A percentile compares a stretch with the other conserved stretches of the same genome.
phyloP scores from a whole-genome alignment of 23 red algal species.

The Cyanidioschyzon merolae region DNA sequence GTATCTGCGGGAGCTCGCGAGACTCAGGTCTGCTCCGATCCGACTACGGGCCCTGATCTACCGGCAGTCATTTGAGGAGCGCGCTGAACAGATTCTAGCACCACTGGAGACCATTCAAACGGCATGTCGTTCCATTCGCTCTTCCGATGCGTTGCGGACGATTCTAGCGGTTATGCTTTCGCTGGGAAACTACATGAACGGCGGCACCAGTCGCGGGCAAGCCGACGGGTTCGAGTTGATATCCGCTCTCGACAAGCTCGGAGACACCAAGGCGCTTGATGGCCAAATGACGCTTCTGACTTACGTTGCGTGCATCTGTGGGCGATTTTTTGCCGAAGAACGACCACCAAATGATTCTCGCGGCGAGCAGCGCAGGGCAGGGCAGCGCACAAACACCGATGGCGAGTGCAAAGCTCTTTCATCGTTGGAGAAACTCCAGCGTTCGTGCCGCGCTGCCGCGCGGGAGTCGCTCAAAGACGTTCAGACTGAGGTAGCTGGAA shows the following conservation, averaged over 20 bases:
- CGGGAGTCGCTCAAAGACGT: background rate
- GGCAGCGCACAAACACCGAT: background rate
- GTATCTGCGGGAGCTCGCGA: conserved; percentile 5
- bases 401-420: background rate
- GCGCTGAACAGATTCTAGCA: conserved; percentile 5
- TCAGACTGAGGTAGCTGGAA: background rate
- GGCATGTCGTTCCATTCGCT: background rate
- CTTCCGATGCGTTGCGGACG: conserved; percentile 16
- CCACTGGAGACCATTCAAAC: background rate
- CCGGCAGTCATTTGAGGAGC: conserved; percentile 14
- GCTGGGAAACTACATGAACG: conserved; percentile 90
- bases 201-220: conserved; percentile 69
- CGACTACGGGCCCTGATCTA: conserved; percentile 6
- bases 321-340: background rate
- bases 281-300: conserved; percentile 6
- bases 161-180: conserved; percentile 63
- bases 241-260: conserved; percentile 2
- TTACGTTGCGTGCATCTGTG: background rate
- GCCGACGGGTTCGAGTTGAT: conserved; percentile 83
- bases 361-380: background rate
- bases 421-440: background rate
- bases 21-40: background rate
- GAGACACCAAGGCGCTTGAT: conserved; percentile 13
- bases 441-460: conserved; percentile 4
- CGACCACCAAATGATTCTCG: background rate